Evolutionary conservation across 371 early-diverging fungal genomes (phyloP), one percentile per base, ranked within the genome.

Genomic region (Circinella minor): DNA sequence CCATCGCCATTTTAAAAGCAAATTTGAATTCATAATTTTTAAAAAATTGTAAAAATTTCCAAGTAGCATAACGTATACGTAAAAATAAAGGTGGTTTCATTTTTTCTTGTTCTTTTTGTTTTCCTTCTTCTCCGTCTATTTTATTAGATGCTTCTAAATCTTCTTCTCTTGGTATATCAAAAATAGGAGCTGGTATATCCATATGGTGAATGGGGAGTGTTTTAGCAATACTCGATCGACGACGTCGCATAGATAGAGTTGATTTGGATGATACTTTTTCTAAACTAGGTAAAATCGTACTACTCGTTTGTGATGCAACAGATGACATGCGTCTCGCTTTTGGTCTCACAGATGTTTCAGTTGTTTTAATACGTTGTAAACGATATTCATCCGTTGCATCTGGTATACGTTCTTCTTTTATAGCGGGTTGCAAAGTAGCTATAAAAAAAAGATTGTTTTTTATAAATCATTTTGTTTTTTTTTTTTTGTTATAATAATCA

Each of bases 1-100:
- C 87, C 3, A 69, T 62, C 1, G 85, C 87, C 87, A 89, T 86
- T 72, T 89, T 89, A 73, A 89, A 71, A 4, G 84, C 84, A 79
- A 86, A 87, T 61, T 84, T 84, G 73, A 86, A 81, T 48, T 87
- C 87, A 48, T 86, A 85, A 2, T 78, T 79, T 36, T 76, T 81
- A 36, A 85, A 67, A 4, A 75, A 79, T 36, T 85, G 88, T 1
- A 86, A 43, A 0, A 38, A 39, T 27, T 74, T 47, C 89, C 89
- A 89, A 38, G 84, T n/a, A 0, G 62, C 66, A 63, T 84, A 88
- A 0, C 88, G 86, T 36, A 85, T 38, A 6, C 79, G 77, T 49
- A 80, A 38, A 51, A 71, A 39, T 4, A 72, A 60, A 0, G 81
- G 81, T 27, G 71, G 55, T 9, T 76, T 74, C 0, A 76, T 76